Evolutionary conservation across 2,329 filamentous ascomycete genomes (phyloP).

Genomic region (Capronia americana): DNA sequence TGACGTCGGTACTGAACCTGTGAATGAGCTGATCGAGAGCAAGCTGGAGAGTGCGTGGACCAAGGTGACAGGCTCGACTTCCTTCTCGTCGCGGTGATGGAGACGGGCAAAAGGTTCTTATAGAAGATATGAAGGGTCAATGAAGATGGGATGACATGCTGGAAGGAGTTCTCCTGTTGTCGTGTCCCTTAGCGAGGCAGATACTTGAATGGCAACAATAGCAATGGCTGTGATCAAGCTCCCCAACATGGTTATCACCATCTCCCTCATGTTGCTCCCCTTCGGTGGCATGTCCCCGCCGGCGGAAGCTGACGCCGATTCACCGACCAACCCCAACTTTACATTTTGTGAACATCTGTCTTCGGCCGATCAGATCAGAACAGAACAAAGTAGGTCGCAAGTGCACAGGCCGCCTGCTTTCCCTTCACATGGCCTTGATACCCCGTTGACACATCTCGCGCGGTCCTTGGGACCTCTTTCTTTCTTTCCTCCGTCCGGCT

Average conservation of each 20-base stretch:
- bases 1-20: conserved; percentile 29
- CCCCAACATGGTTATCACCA: neutral
- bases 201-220: neutral
- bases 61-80: conserved; percentile 35
- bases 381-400: neutral
- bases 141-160: neutral
- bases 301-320: neutral
- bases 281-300: neutral
- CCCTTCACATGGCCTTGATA: conserved; percentile 16
- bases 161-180: conserved; percentile 1
- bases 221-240: neutral
- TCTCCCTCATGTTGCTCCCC: neutral
- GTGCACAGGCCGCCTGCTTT: neutral
- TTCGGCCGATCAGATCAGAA: conserved; percentile 1
- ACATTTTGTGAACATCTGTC: conserved; percentile 18
- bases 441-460: neutral
- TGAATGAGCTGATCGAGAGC: conserved; percentile 38
- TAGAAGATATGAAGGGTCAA: neutral
- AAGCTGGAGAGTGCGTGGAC: conserved; percentile 41
- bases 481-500: neutral
- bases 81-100: conserved; percentile 28
- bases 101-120: neutral
- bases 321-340: neutral
- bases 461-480: conserved; percentile 6
- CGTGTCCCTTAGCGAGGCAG: neutral